phyloP scores from a whole-genome alignment of 1,139 yeast species.

The Trichomonascaceae sp. region DNA sequence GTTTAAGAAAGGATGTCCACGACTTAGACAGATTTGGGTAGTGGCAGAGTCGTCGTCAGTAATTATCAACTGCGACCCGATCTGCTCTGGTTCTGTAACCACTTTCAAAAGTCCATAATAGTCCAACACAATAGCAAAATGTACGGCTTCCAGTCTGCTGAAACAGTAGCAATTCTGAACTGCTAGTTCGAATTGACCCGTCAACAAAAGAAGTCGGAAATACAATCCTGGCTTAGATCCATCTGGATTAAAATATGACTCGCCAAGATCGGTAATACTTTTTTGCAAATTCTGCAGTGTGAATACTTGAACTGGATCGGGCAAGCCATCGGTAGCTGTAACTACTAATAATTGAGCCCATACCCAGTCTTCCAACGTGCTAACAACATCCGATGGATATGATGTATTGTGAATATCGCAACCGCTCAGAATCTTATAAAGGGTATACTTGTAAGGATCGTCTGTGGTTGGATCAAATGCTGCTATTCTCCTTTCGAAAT shows the following conservation, averaged over 20 bases:
- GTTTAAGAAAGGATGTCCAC: conserved; percentile 28
- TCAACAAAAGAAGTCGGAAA: conserved; percentile 64
- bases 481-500: conserved; percentile 80
- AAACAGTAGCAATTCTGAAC: conserved; percentile 60
- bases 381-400: conserved; percentile 63
- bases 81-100: conserved; percentile 26
- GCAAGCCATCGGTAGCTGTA: conserved; percentile 46
- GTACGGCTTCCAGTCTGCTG: conserved; percentile 84
- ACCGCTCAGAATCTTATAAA: conserved; percentile 86
- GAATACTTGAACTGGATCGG: conserved; percentile 53
- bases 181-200: conserved; percentile 81
- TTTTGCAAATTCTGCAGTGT: conserved; percentile 69
- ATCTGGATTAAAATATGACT: conserved; percentile 58
- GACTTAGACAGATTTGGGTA: conserved; percentile 22
- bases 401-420: conserved; percentile 74
- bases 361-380: conserved; percentile 91
- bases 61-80: conserved; percentile 10
- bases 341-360: conserved; percentile 80
- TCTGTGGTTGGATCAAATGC: conserved; percentile 60
- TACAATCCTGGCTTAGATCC: conserved; percentile 63
- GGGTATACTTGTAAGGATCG: conserved; percentile 88
- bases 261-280: conserved; percentile 65
- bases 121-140: conserved; percentile 75
- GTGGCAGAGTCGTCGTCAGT: conserved; percentile 10
- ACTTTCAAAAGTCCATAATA: conserved; percentile 68